Evolutionary conservation across 208 protist species (phyloP), one percentile per base, ranked within the genome.

Genomic region (Polymyxa betae): DNA sequence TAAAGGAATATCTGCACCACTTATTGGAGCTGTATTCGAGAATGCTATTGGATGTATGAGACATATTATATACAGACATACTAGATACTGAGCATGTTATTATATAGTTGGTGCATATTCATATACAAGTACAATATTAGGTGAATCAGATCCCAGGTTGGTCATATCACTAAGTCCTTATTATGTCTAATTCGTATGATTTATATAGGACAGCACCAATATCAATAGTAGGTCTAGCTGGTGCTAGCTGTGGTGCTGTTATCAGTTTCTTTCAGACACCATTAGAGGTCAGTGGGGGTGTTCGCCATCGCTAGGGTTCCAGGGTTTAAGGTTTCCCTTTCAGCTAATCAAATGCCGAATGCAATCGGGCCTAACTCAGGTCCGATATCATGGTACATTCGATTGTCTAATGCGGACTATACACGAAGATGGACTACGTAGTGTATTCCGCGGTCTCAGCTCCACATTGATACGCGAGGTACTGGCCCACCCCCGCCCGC

Each of bases 321-420:
- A 38, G 16, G 5, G 72, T 12, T 40, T 43, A 20, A 35, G 5
- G 5, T 5, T 82, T 82, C 35, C 35, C 35, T n/a, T 20, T 45
- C n/a, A 82, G 72, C 72, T 82, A 20, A n/a, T 82, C 16, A 82
- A 82, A 35, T 82, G 72, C n/a, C n/a, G 72, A 40, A 82, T 82
- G 72, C 72, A 82, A 82, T 82, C 72, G 5, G 72, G 72, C 12
- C 40, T 82, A 35, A 82, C 72, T 35, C 16, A 35, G 5, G 72
- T 82, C 16, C 5, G 35, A 43, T 82, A 82, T 43, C n/a, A n/a
- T 45, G 72, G 72, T 5, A 82, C 72, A 45, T n/a, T 82, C 5
- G 16, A 82, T 82, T 82, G 72, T 35, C 72, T 82, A 38, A 16
- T 82, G 5, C 40, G 12, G 16, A 82, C 72, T 20, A 38, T 82